These are phyloP conservation scores for Paxillus ammoniavirescens DNA, from an alignment of 768 basidiomycete species.

Conservation along the genomic window DNA sequence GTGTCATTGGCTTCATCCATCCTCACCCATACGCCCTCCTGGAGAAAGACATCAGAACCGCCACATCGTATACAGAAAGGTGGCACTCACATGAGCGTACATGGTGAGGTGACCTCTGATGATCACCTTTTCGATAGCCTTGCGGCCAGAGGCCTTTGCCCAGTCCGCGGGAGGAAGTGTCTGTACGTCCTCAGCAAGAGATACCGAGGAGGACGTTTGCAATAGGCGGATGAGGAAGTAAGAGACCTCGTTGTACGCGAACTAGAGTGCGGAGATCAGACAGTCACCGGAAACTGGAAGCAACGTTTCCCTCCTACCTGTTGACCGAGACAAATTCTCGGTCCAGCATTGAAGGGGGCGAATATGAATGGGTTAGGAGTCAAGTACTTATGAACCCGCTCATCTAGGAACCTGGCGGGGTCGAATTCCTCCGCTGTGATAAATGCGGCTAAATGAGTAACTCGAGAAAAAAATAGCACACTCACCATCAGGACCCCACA, in stretches of 20 bases:
- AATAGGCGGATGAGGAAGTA: slow-evolving; percentile 62
- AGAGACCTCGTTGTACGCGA: slow-evolving; percentile 65
- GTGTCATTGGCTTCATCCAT: slow-evolving; percentile 16
- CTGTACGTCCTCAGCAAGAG: slow-evolving; percentile 45
- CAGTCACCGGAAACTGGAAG: background rate
- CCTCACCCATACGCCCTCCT: slow-evolving; percentile 29
- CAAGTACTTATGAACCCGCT: slow-evolving; percentile 53
- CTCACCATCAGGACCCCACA: slow-evolving; percentile 69
- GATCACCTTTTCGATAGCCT: slow-evolving; percentile 47
- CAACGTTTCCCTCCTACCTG: slow-evolving; percentile 21
- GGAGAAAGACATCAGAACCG: background rate
- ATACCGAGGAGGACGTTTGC: slow-evolving; percentile 50
- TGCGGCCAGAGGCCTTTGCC: slow-evolving; percentile 32
- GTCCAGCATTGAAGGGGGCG: slow-evolving; percentile 41
- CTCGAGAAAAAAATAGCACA: too few relatives aligned
- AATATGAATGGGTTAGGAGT: slow-evolving; percentile 54
- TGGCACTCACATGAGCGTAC: slow-evolving; percentile 41
- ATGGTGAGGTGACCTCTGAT: slow-evolving; percentile 53
- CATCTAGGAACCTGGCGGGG: slow-evolving; percentile 67
- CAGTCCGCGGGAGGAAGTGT: slow-evolving; percentile 47
- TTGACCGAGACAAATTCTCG: slow-evolving; percentile 38
- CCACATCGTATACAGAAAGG: background rate
- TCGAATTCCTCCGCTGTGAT: slow-evolving; percentile 55
- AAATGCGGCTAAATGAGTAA: background rate
- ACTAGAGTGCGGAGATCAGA: slow-evolving; percentile 33